Conservation (phyloP, 805 yeast species). For the Clavispora fructus region DNA sequence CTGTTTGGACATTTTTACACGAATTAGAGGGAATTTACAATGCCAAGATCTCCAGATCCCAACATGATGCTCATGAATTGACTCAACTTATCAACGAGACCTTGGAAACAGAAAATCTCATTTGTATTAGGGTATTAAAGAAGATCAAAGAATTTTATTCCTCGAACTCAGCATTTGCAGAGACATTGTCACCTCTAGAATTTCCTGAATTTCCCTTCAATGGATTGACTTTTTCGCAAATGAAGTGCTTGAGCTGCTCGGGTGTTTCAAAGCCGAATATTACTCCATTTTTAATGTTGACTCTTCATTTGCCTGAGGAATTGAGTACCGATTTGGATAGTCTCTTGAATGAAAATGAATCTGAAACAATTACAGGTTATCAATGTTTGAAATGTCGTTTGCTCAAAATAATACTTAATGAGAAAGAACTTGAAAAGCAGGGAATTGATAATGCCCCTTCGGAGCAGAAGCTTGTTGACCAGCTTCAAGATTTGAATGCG, state of each 20-base stretch:
- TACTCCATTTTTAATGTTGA: constrained; percentile 63
- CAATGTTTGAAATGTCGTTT: constrained; percentile 70
- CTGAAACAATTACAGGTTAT: constrained; percentile 72
- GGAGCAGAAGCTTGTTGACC: constrained; percentile 22
- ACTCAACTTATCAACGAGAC: constrained; percentile 78
- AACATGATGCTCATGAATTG: constrained; percentile 94
- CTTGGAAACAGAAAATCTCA: constrained; percentile 57
- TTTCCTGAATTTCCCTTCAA: constrained; percentile 70
- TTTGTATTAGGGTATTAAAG: constrained; percentile 31
- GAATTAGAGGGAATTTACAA: constrained; percentile 68
- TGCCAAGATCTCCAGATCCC: constrained; percentile 70
- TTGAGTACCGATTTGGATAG: constrained; percentile 42
- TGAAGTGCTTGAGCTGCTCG: constrained; percentile 67
- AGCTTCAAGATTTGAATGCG: constrained; percentile 30
- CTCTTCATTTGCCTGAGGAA: constrained; percentile 68
- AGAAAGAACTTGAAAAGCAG: constrained; percentile 18
- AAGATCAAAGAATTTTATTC: constrained; percentile 10
- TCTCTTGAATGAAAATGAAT: constrained; percentile 51
- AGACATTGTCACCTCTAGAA: constrained; percentile 11
- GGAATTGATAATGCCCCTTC: constrained; percentile 2
- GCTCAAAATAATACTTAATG: constrained; percentile 25
- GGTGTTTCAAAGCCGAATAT: constrained; percentile 52
- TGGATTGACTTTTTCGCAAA: constrained; percentile 60
- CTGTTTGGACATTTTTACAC: constrained; percentile 76
- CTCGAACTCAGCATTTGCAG: not conserved